A percentile compares a stretch with the other conserved stretches of the same genome.
phyloP scores from a whole-genome alignment of 495 filamentous ascomycete species.

The Lichenothelia convexa region DNA sequence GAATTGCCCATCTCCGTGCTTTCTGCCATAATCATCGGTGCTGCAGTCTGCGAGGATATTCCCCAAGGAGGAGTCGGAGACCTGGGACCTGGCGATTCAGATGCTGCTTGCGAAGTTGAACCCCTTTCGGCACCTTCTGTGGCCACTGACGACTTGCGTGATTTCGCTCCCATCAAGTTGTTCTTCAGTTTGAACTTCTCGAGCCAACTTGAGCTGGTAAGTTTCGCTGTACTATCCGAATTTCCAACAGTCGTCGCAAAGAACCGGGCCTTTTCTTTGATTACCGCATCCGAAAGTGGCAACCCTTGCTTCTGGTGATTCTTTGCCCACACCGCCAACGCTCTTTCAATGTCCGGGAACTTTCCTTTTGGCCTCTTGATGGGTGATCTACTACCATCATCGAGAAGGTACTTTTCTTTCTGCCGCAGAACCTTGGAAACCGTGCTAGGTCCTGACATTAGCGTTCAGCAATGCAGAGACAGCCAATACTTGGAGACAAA shows the following conservation, averaged over 20 bases:
- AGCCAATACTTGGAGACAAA: too few species aligned
- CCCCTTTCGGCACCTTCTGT: constrained; percentile 18
- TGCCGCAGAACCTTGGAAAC: constrained; percentile 94
- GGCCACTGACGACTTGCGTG: constrained; percentile 45
- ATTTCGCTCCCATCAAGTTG: constrained; percentile 45
- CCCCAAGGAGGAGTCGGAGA: constrained; percentile 56
- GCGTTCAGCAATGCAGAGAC: too few species aligned
- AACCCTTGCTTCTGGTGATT: constrained; percentile 66
- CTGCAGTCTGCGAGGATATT: constrained; percentile 42
- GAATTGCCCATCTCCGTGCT: constrained; percentile 47
- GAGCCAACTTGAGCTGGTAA: constrained; percentile 62
- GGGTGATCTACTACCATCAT: constrained; percentile 74
- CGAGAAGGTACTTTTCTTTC: constrained; percentile 91
- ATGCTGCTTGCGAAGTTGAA: constrained; percentile 20
- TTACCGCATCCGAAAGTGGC: constrained; percentile 60
- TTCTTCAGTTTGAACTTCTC: constrained; percentile 97
- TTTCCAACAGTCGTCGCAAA: constrained; percentile 65
- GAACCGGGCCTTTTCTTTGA: constrained; percentile 71
- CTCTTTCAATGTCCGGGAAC: constrained; percentile 87
- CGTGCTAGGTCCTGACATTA: constrained; percentile 40
- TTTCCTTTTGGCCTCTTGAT: constrained; percentile 80
- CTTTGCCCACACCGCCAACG: constrained; percentile 73
- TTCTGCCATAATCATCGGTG: constrained; percentile 47
- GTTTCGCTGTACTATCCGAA: constrained; percentile 58
- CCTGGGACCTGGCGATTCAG: constrained; percentile 50